Evolutionary conservation across 1,284 basidiomycete genomes (phyloP).

Genomic region (Volvariella volvacea): DNA sequence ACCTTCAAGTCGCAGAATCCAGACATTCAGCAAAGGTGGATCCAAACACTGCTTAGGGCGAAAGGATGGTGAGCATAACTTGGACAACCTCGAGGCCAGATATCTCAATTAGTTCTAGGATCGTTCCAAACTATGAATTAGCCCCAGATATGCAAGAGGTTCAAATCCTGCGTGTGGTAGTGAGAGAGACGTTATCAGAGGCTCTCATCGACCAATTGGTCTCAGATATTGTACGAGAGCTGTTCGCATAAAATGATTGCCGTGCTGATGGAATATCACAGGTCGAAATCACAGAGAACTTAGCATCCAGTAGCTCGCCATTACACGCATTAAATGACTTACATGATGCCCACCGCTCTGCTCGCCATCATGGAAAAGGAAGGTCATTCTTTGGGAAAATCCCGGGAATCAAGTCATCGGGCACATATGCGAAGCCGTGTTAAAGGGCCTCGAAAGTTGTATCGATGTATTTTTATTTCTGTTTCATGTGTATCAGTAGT

Average conservation of each 20-base stretch:
- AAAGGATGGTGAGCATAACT: slow-evolving; percentile 61
- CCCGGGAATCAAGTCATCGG: slow-evolving; percentile 39
- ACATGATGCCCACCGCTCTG: slow-evolving; percentile 16
- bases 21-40: slow-evolving; percentile 81
- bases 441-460: no score
- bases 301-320: slow-evolving; percentile 38
- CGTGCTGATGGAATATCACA: slow-evolving; percentile 15
- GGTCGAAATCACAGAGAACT: slow-evolving; percentile 55
- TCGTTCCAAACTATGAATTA: slow-evolving; percentile 84
- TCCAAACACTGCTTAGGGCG: slow-evolving; percentile 73
- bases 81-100: not conserved
- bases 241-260: not conserved
- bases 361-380: no score
- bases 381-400: slow-evolving; percentile 24
- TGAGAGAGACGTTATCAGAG: slow-evolving; percentile 71
- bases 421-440: slow-evolving; percentile 64
- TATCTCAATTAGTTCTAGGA: no score
- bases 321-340: slow-evolving; percentile 46
- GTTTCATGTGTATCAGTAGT: no score
- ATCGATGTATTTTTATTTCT: no score
- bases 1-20: slow-evolving; percentile 66
- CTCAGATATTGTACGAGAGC: slow-evolving; percentile 47
- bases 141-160: slow-evolving; percentile 62
- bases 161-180: slow-evolving; percentile 84
- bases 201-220: slow-evolving; percentile 59